Percentiles rank a stretch among this genome's conserved stretches.
phyloP scores from a whole-genome alignment of 2,329 filamentous ascomycete genomes.

The Madurella fahalii region DNA sequence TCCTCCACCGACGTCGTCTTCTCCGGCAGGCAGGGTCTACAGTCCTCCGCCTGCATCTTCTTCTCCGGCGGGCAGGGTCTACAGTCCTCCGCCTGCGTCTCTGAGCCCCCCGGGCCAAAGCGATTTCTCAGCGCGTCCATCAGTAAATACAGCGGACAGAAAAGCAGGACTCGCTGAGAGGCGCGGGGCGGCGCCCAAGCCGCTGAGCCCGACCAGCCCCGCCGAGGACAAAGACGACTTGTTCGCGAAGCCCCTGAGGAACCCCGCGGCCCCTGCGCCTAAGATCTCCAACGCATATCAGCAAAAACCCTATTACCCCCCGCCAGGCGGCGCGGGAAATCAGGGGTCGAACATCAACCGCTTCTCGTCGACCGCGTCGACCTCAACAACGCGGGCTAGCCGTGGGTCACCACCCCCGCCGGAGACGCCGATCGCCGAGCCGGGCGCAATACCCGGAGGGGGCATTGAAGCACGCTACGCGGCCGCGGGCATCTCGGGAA shows the following conservation, averaged over 20 bases:
- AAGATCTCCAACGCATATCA: conserved; percentile 46
- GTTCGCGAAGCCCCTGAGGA: conserved; percentile 62
- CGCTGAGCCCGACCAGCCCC: conserved; percentile 76
- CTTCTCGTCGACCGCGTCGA: conserved; percentile 80
- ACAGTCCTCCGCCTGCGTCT: conserved; percentile 33
- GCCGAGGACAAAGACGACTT: conserved; percentile 73
- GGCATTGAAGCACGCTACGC: conserved; percentile 91
- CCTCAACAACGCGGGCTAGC: conserved; percentile 85
- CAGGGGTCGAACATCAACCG: conserved; percentile 49
- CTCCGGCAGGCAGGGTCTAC: too few relatives aligned
- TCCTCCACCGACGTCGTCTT: too few relatives aligned
- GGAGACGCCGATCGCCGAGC: conserved; percentile 80
- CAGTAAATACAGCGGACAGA: conserved; percentile 51
- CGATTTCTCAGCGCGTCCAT: conserved; percentile 52
- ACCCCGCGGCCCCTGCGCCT: conserved; percentile 40
- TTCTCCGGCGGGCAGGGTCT: too few relatives aligned
- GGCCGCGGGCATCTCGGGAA: conserved; percentile 82
- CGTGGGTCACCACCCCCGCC: conserved; percentile 92
- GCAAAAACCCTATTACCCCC: conserved; percentile 58
- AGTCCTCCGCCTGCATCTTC: conserved; percentile 27
- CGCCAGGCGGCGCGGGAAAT: conserved; percentile 40
- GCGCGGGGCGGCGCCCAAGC: conserved; percentile 75
- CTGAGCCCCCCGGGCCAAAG: conserved; percentile 41
- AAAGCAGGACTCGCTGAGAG: conserved; percentile 72
- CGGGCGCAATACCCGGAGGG: conserved; percentile 64